phyloP scores from a whole-genome alignment of 805 yeast species.

The Saturnispora mendoncae region DNA sequence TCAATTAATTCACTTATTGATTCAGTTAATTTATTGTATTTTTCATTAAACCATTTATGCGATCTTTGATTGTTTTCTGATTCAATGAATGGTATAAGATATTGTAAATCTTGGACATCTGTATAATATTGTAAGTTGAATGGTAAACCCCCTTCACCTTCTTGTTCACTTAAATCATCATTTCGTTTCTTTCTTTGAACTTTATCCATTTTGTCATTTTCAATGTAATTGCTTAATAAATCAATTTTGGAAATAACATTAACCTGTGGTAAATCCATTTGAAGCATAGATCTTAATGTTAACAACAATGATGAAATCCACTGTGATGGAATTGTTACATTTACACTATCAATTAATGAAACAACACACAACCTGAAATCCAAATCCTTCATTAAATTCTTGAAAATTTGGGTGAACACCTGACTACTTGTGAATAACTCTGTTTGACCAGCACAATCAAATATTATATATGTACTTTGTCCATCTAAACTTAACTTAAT shows the following conservation, averaged over 20 bases:
- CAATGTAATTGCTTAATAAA: conserved; percentile 46
- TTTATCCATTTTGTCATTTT: conserved; percentile 21
- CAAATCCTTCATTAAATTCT: conserved; percentile 48
- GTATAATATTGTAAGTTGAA: conserved; percentile 81
- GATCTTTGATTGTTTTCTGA: conserved; percentile 66
- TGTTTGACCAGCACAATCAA: conserved; percentile 95
- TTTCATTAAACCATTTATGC: conserved; percentile 37
- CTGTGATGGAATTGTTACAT: conserved; percentile 79
- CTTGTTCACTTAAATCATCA: conserved; percentile 10
- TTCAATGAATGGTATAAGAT: conserved; percentile 58
- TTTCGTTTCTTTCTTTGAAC: conserved; percentile 16
- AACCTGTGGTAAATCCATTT: conserved; percentile 84
- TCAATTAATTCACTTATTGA: conserved; percentile 75
- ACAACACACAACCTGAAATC: conserved; percentile 78
- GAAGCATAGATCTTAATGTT: conserved; percentile 86
- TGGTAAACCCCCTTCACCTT: conserved; percentile 59
- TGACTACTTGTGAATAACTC: conserved; percentile 89
- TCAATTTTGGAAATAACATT: conserved; percentile 92
- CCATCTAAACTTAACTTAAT: conserved; percentile 36
- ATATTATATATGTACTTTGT: conserved; percentile 52
- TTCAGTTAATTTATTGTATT: conserved; percentile 54
- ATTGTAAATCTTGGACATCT: conserved; percentile 77
- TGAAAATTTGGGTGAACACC: conserved; percentile 61
- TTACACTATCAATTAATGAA: conserved; percentile 73
- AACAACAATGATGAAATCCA: conserved; percentile 74